A percentile compares a stretch with the other conserved stretches of the same genome.
phyloP scores from a whole-genome alignment of 2,329 filamentous ascomycete species.

The Achaetomium macrosporum region DNA sequence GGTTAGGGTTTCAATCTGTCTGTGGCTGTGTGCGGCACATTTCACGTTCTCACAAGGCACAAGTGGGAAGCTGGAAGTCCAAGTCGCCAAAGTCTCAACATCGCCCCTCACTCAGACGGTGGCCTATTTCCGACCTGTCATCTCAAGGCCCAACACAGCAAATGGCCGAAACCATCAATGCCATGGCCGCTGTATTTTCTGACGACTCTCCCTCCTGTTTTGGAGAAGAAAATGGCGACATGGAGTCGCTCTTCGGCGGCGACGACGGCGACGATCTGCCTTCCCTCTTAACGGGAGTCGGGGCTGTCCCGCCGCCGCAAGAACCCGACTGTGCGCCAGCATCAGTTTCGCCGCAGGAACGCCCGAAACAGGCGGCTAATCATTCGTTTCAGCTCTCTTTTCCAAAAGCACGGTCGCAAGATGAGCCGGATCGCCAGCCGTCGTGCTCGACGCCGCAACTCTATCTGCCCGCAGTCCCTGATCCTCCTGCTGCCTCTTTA shows the following conservation, averaged over 20 bases:
- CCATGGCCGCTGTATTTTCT: background rate
- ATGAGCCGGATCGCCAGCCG: background rate
- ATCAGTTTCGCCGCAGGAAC: background rate
- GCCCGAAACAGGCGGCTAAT: conserved; percentile 8
- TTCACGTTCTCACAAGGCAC: too few relatives aligned
- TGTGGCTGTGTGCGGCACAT: background rate
- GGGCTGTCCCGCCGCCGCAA: background rate
- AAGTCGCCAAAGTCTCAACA: too few relatives aligned
- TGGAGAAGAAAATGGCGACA: conserved; percentile 10
- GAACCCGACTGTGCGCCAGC: conserved; percentile 11
- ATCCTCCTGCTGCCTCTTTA: conserved; percentile 20
- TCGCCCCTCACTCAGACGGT: background rate
- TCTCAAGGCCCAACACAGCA: background rate
- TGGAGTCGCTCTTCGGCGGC: conserved; percentile 21
- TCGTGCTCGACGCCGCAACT: conserved; percentile 1
- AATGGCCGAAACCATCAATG: background rate
- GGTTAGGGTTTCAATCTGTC: background rate
- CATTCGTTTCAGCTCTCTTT: conserved; percentile 4
- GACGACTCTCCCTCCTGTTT: background rate
- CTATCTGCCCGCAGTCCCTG: conserved; percentile 22
- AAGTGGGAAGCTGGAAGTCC: too few relatives aligned
- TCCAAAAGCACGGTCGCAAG: background rate
- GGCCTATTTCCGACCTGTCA: conserved; percentile 4
- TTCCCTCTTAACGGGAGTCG: conserved; percentile 17
- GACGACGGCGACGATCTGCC: conserved; percentile 10